phyloP scores from a whole-genome alignment of 306 rosid genomes.

The Quercus bicolor region DNA sequence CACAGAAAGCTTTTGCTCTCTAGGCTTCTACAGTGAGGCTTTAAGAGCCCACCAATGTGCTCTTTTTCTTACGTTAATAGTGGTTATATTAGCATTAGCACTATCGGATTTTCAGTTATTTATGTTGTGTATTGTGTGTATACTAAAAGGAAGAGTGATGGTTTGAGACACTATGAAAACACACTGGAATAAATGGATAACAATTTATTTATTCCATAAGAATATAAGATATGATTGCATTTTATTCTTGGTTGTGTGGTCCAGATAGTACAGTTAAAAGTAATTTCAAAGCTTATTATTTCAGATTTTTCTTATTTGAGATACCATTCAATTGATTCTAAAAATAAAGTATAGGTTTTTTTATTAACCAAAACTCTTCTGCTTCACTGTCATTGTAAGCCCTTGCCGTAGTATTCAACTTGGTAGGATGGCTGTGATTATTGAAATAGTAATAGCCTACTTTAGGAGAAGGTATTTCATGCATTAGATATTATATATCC shows the following conservation, averaged over 20 bases:
- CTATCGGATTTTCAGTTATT: conserved; percentile 13
- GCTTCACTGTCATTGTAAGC: too few relatives aligned
- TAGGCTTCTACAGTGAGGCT: conserved; percentile 35
- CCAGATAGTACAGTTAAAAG: background rate
- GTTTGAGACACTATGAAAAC: conserved; percentile 32
- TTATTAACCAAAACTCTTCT: too few relatives aligned
- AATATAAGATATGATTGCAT: background rate
- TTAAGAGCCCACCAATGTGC: conserved; percentile 8
- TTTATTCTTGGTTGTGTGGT: background rate
- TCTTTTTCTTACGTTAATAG: conserved; percentile 1
- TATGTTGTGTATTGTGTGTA: conserved; percentile 40
- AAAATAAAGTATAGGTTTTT: too few relatives aligned
- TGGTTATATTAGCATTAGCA: conserved; percentile 1
- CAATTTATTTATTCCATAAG: too few relatives aligned
- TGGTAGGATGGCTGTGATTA: too few relatives aligned
- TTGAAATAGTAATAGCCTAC: too few relatives aligned
- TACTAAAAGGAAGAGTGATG: conserved; percentile 39
- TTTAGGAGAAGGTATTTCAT: too few relatives aligned
- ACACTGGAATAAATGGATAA: conserved; percentile 19
- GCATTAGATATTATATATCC: too few relatives aligned
- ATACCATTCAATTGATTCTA: too few relatives aligned
- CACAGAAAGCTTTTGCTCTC: conserved; percentile 45
- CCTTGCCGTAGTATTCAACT: too few relatives aligned
- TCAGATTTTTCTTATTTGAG: too few relatives aligned
- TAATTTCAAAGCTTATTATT: too few relatives aligned